Base-by-base conservation (phyloP, 768 basidiomycete genomes). In the Termitomyces sp. region DNA sequence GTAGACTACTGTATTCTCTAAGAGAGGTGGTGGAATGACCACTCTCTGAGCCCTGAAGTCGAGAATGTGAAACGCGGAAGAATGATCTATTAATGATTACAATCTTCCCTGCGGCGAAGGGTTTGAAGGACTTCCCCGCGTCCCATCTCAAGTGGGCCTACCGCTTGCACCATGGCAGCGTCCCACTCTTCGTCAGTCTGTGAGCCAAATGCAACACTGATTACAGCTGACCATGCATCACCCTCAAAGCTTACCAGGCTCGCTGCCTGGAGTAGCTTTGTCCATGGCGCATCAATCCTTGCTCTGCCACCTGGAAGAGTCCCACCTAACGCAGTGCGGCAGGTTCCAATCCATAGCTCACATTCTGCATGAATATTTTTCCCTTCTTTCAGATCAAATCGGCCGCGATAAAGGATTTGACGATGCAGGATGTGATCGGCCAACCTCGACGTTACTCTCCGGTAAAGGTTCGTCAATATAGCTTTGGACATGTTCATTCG, bases 331-430 rank as follows among this genome's bases (percentile, higher is more conserved):
- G 84, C 87, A 22, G 75, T 71, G 28, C 83, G 81, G 58, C 86
- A 90, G 7, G 90, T 88, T 71, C 92, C 88, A 5, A 87, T 78
- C 94, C 94, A 94, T 49, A 92, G 77, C 66, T 86, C 81, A 74
- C 83, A 85, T 70, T 98, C 94, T 1, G 81, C 80, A 22, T 75
- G 75, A 22, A 96, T 78, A 22, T 74, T 72, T 58, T 76, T 79
- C 5, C 87, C 90, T 55, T 92, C 87, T 8, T 69, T 65, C 3
- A 78, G 69, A 33, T 80, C 76, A 56, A 94, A 80, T 59, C 82
- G 82, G 0, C 91, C 87, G 44, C 92, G 85, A 66, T 90, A 90
- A 39, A 88, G 69, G 54, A 97, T 84, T 58, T 88, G 84, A 15
- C 94, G 88, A 61, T 94, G 91, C 20, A 90, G 73, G 53, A 98